phyloP scores from a whole-genome alignment of 164 flowering plant species.

The Liriodendron chinense region DNA sequence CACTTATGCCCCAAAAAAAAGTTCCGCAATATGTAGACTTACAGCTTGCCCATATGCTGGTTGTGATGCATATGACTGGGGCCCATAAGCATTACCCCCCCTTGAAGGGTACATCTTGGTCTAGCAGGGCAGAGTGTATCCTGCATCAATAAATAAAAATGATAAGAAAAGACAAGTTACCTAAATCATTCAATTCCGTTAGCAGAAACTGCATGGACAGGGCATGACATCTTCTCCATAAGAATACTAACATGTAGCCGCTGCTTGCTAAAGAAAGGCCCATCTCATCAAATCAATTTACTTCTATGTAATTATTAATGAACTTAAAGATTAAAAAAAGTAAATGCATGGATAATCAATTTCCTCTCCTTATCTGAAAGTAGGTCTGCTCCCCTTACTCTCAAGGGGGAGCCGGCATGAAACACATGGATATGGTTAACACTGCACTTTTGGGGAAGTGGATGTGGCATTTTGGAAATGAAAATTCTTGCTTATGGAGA shows the following conservation, averaged over 20 bases:
- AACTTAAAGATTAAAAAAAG: background rate
- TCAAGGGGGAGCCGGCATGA: too few species aligned
- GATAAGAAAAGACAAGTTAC: background rate
- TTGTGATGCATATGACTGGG: slow-evolving; percentile 62
- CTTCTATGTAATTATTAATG: background rate
- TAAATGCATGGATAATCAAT: too few species aligned
- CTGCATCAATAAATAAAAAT: background rate
- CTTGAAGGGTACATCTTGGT: slow-evolving; percentile 43
- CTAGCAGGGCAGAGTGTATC: background rate
- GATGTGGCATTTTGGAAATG: too few species aligned
- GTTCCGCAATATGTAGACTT: slow-evolving; percentile 16
- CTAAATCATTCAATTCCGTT: background rate
- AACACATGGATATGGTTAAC: too few species aligned
- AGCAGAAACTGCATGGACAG: background rate
- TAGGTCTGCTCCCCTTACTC: too few species aligned
- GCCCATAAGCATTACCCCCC: slow-evolving; percentile 64
- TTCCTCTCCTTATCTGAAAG: too few species aligned
- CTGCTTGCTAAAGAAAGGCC: background rate
- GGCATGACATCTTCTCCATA: too few species aligned
- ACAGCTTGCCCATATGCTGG: slow-evolving; percentile 72
- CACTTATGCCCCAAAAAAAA: too few species aligned
- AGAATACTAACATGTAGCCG: too few species aligned
- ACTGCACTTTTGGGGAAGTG: too few species aligned
- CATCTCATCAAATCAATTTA: background rate
- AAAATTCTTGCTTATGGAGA: too few species aligned